Conservation (phyloP, 805 yeast species). For the Pichia cabralensis region DNA sequence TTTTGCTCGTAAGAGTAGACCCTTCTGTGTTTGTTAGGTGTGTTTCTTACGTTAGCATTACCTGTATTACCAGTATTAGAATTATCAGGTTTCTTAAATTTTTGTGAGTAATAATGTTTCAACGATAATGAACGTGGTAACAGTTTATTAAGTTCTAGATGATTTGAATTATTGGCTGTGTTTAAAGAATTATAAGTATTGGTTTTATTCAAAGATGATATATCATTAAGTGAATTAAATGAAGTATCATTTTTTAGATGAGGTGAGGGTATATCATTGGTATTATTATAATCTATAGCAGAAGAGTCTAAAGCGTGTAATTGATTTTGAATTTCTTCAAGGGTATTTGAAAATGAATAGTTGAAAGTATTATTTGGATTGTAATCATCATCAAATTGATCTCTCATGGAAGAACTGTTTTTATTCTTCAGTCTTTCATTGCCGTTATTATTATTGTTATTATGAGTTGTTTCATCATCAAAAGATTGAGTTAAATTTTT, state of each 20-base stretch:
- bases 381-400: conserved; percentile 21
- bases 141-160: too few relatives aligned
- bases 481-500: too few relatives aligned
- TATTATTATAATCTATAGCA: conserved; percentile 8
- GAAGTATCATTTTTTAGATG: background rate
- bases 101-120: too few relatives aligned
- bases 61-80: too few relatives aligned
- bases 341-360: conserved; percentile 23
- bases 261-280: background rate
- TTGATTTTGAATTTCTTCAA: conserved; percentile 26
- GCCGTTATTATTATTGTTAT: background rate
- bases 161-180: too few relatives aligned
- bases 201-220: background rate
- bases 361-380: conserved; percentile 24
- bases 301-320: too few relatives aligned
- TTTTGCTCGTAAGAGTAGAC: conserved; percentile 44
- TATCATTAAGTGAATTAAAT: background rate
- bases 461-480: too few relatives aligned
- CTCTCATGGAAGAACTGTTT: background rate
- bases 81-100: too few relatives aligned
- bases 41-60: too few relatives aligned
- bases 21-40: too few relatives aligned
- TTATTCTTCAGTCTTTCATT: background rate
- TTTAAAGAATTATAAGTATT: background rate
- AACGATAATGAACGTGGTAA: too few relatives aligned